Conservation (phyloP, 257 asterid species). For the Handroanthus guayacan region DNA sequence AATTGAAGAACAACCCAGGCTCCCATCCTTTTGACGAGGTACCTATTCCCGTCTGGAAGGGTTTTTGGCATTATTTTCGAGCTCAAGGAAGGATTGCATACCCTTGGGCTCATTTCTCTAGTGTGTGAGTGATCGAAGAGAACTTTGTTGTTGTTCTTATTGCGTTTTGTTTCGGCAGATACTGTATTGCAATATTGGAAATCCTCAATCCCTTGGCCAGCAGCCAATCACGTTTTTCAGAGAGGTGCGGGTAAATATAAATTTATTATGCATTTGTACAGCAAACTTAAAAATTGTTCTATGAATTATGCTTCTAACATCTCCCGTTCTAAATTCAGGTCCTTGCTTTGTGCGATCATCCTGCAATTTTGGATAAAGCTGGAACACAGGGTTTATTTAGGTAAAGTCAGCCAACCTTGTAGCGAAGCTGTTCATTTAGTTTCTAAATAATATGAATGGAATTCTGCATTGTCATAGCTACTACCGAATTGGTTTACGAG, state of each 20-base stretch:
- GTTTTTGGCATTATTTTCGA: not conserved
- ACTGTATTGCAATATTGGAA: constrained; percentile 90
- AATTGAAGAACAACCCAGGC: constrained; percentile 45
- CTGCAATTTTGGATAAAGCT: constrained; percentile 84
- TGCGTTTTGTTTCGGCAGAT: constrained; percentile 57
- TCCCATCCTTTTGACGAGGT: constrained; percentile 58
- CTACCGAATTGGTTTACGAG: too few species aligned
- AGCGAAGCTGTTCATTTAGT: too few species aligned
- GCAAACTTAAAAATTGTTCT: not conserved
- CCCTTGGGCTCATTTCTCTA: not conserved
- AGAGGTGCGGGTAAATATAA: constrained; percentile 61
- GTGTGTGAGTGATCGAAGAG: constrained; percentile 1
- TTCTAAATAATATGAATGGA: too few species aligned
- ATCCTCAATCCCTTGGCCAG: constrained; percentile 95
- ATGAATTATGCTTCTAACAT: constrained; percentile 28
- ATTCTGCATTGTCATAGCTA: too few species aligned
- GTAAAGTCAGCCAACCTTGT: constrained; percentile 41
- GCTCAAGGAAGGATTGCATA: not conserved
- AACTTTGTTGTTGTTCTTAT: constrained; percentile 16
- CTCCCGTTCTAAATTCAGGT: constrained; percentile 56
- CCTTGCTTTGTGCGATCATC: constrained; percentile 94
- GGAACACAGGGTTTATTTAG: constrained; percentile 93
- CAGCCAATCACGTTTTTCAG: constrained; percentile 95
- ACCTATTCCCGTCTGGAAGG: constrained; percentile 18
- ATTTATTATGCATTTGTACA: not conserved